phyloP scores from a whole-genome alignment of 345 rosid genomes.

The Turritis glabra region DNA sequence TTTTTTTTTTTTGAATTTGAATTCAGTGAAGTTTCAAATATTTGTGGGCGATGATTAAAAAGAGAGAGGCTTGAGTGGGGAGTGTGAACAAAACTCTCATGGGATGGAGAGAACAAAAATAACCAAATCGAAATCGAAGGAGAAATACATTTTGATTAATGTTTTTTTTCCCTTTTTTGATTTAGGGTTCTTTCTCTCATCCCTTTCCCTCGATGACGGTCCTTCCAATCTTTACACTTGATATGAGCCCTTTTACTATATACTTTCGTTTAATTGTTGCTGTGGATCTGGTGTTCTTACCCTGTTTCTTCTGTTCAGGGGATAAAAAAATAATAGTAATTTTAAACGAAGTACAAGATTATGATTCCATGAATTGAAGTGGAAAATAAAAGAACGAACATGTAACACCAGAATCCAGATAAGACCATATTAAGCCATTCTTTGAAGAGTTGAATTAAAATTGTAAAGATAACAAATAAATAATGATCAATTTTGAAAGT shows the following conservation, averaged over 20 bases:
- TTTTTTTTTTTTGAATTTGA: background rate
- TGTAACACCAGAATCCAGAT: background rate
- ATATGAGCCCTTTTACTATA: constrained; percentile 32
- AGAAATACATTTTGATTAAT: constrained; percentile 6
- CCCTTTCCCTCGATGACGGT: constrained; percentile 37
- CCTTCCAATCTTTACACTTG: constrained; percentile 38
- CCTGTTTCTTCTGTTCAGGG: background rate
- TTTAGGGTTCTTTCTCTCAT: constrained; percentile 3
- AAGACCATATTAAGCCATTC: background rate
- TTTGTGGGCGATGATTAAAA: constrained; percentile 38
- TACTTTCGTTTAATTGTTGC: background rate
- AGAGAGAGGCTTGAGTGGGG: constrained; percentile 39
- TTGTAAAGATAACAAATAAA: background rate
- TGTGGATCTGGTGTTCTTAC: background rate
- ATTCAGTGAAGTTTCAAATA: background rate
- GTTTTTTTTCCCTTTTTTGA: constrained; percentile 27
- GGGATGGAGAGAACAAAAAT: constrained; percentile 2
- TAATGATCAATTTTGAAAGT: background rate
- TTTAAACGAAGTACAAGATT: background rate
- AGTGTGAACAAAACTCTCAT: constrained; percentile 28
- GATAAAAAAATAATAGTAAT: background rate
- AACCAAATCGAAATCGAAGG: constrained; percentile 35
- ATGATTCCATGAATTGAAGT: background rate
- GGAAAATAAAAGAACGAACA: background rate
- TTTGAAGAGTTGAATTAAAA: background rate